Base-by-base conservation (phyloP, 331 rosid genomes). In the Rosa hybrid region DNA sequence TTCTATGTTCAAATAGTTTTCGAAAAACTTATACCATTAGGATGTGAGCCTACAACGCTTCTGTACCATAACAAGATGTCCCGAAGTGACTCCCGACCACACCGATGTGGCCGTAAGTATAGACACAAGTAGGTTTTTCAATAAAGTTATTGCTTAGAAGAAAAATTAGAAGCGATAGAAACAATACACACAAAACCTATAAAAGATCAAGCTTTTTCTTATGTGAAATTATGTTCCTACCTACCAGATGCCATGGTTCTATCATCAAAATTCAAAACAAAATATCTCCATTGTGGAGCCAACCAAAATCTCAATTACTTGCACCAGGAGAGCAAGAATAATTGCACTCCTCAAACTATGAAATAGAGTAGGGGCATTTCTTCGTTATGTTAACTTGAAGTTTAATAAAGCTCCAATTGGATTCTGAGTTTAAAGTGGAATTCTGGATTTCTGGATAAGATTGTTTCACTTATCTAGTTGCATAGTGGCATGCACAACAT, bases 191-290 rank as follows among this genome's bases (percentile, higher is more conserved):
- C 20, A 68, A n/a, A 46, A 49, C 12, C 16, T 4, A 68, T 4
- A 64, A 64, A 27, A 49, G 74, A 50, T 8, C 14, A 38, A 14
- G 44, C 34, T 18, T 4, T 49, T 65, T 18, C 6, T 6, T 7
- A 7, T 7, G 73, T 77, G 80, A 38, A 34, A 48, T 77, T 18
- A 77, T 20, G 73, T 65, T 63, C 72, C 62, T 49, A 64, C 80
- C 80, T 34, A 65, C 50, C 64, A 7, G 25, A 12, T 49, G 23
- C 23, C 49, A 65, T n/a, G 42, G 38, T 25, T 78, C 3, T n/a
- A 23, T 78, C 54, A 20, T 57, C 76, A 68, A 56, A 51, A 78
- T 53, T 54, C 7, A 6, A 1, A 8, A 50, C 44, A 53, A 53
- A 42, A 53, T 68, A 68, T 68, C 57, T 69, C 56, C 45, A 42